Percentiles rank a stretch among this genome's conserved stretches.
These are phyloP conservation scores for Barnettozyma sp. DNA, from an alignment of 805 yeast genomes.

Conservation along the genomic window DNA sequence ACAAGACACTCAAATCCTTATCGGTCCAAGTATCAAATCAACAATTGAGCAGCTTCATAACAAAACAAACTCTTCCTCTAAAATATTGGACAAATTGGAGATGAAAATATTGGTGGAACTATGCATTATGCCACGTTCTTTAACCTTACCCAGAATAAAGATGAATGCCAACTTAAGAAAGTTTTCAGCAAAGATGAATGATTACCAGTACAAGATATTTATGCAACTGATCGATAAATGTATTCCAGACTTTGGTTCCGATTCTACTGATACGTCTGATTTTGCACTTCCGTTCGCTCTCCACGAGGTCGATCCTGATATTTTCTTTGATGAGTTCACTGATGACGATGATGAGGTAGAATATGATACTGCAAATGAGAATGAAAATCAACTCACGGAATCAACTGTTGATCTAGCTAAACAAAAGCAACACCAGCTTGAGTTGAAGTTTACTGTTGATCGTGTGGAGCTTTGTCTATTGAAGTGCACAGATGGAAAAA, in stretches of 20 bases:
- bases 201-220: conserved; percentile 82
- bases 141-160: conserved; percentile 62
- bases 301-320: conserved; percentile 7
- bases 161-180: conserved; percentile 73
- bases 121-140: conserved; percentile 79
- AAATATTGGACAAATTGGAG: conserved; percentile 69
- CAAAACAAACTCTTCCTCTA: conserved; percentile 33
- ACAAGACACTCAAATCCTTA: conserved; percentile 80
- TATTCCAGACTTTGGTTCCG: conserved; percentile 42
- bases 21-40: conserved; percentile 75
- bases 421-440: conserved; percentile 54
- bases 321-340: conserved; percentile 14
- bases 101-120: conserved; percentile 70
- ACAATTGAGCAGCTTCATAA: conserved; percentile 68
- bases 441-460: conserved; percentile 65
- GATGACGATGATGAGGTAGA: conserved; percentile 3
- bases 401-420: conserved; percentile 5
- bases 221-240: conserved; percentile 69
- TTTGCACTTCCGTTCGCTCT: conserved; percentile 25
- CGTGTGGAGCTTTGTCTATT: conserved; percentile 53
- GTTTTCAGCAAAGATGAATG: conserved; percentile 68
- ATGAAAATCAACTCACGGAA: conserved; percentile 3
- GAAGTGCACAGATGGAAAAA: conserved; percentile 57
- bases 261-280: conserved; percentile 24
- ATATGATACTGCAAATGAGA: not conserved